A percentile compares a stretch with the other conserved stretches of the same genome.
These are phyloP conservation scores for Vanrija sp. DNA, from an alignment of 1,284 basidiomycete species.

Conservation along the genomic window DNA sequence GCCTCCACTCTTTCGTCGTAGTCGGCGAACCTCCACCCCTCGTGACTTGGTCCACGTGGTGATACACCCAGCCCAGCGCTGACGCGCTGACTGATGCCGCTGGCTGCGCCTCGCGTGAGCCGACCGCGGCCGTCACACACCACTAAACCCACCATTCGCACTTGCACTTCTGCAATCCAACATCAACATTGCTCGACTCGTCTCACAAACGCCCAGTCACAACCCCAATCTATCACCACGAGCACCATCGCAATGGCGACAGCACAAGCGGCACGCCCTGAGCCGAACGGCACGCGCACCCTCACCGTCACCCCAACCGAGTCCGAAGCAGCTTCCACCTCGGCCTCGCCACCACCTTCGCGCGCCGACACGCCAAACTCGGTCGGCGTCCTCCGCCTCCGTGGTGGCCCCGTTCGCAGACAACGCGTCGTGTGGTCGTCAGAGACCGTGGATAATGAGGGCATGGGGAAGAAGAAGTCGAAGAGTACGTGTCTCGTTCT, in stretches of 20 bases:
- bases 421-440: constrained; percentile 48
- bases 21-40: too few species aligned
- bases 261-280: constrained; percentile 29
- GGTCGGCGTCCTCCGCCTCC: constrained; percentile 40
- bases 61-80: too few species aligned
- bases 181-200: too few species aligned
- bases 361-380: constrained; percentile 13
- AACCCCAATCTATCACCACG: neutral
- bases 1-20: too few species aligned
- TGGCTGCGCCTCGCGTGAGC: too few species aligned
- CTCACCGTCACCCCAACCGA: constrained; percentile 23
- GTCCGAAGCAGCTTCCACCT: constrained; percentile 11
- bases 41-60: too few species aligned
- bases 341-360: neutral
- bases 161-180: too few species aligned
- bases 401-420: constrained; percentile 38
- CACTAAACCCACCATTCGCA: constrained; percentile 62
- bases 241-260: constrained; percentile 56
- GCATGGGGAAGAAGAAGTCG: constrained; percentile 51
- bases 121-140: too few species aligned
- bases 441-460: constrained; percentile 52
- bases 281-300: constrained; percentile 28
- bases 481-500: constrained; percentile 43
- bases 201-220: too few species aligned
- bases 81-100: too few species aligned